Percentiles rank a stretch among this genome's conserved stretches.
Evolutionary conservation across 129 eudicot genomes (phyloP).

Genomic region (Tagetes patula): DNA sequence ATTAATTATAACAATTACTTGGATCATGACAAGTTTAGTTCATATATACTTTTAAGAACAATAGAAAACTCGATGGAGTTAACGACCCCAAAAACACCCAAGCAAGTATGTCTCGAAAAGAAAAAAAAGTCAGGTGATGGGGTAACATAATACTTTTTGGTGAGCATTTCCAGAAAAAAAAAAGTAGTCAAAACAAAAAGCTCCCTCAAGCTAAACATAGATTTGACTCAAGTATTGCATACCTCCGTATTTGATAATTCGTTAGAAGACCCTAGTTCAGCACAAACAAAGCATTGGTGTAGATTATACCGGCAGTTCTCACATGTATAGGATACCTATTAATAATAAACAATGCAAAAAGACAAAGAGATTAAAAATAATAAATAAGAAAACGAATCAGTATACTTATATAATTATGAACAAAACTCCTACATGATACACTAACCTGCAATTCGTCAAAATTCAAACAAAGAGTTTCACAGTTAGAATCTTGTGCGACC

Average conservation of each 20-base stretch:
- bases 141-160: background rate
- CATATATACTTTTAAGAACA: background rate
- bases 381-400: background rate
- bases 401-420: constrained; percentile 2
- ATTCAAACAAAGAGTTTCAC: constrained; percentile 51
- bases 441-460: constrained; percentile 48
- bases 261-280: constrained; percentile 67
- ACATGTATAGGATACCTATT: constrained; percentile 37
- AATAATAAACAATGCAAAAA: constrained; percentile 3
- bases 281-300: constrained; percentile 81
- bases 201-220: constrained; percentile 10
- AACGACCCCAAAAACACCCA: background rate
- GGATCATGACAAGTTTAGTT: too few species aligned
- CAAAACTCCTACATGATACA: constrained; percentile 12
- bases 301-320: constrained; percentile 58
- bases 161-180: background rate
- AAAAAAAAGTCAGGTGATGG: too few species aligned
- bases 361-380: background rate
- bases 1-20: too few species aligned
- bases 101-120: background rate
- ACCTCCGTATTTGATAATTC: constrained; percentile 63
- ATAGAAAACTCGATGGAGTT: background rate
- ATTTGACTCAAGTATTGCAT: constrained; percentile 8
- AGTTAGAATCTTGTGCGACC: constrained; percentile 40
- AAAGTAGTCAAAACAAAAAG: background rate